Evolutionary conservation across 106 monocot species (phyloP).

Genomic region (Chionographis japonica): DNA sequence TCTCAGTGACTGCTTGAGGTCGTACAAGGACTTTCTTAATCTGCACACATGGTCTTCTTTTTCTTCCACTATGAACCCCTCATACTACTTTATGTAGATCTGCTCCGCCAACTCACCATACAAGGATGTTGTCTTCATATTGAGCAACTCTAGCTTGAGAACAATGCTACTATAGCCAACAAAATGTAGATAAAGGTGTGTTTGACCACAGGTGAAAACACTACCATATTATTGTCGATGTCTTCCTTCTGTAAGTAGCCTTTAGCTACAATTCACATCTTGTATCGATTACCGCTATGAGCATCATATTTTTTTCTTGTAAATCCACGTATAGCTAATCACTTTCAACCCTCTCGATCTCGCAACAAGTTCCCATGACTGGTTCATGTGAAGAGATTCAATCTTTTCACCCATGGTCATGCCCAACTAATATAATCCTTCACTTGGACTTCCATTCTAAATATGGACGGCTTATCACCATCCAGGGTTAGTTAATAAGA

Average conservation of each 20-base stretch:
- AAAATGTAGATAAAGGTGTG: background rate
- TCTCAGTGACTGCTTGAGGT: too few relatives aligned
- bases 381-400: conserved; percentile 4
- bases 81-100: background rate
- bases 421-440: background rate
- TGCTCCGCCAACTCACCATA: background rate
- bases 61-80: background rate
- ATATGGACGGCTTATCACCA: too few relatives aligned
- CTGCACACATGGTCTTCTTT: conserved; percentile 1
- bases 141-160: background rate
- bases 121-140: background rate
- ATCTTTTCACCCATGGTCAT: background rate
- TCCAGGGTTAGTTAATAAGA: background rate
- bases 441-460: background rate
- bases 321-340: background rate
- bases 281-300: background rate
- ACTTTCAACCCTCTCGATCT: background rate
- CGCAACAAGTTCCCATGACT: background rate
- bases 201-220: background rate
- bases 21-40: background rate
- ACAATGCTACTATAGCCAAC: background rate
- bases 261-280: background rate
- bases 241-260: background rate
- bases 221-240: background rate
- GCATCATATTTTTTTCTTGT: background rate